A percentile compares a stretch with the other conserved stretches of the same genome.
These are phyloP conservation scores for Dipodascus albidus DNA, from an alignment of 805 yeast genomes.

Conservation along the genomic window DNA sequence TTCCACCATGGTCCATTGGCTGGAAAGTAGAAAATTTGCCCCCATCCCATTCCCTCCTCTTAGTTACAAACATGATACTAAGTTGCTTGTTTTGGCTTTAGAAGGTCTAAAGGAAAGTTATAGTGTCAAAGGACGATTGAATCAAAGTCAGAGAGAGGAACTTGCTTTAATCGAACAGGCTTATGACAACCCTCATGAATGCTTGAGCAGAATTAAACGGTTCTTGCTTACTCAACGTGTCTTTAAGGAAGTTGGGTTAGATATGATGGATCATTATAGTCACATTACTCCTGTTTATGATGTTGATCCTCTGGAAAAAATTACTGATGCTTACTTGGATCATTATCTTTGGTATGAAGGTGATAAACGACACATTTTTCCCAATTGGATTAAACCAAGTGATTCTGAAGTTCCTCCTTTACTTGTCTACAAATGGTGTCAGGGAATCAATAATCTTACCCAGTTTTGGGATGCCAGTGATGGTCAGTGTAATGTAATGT, in stretches of 20 bases:
- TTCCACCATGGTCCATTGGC: conserved; percentile 83
- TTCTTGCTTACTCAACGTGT: conserved; percentile 78
- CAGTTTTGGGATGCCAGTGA: conserved; percentile 67
- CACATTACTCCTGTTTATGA: conserved; percentile 77
- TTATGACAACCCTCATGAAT: conserved; percentile 93
- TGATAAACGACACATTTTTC: conserved; percentile 75
- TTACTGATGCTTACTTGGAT: conserved; percentile 91
- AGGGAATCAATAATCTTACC: conserved; percentile 70
- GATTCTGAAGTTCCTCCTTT: conserved; percentile 91
- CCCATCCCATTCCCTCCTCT: conserved; percentile 93
- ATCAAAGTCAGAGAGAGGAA: conserved; percentile 84
- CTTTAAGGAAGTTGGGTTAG: conserved; percentile 77
- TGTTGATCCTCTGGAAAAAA: conserved; percentile 86
- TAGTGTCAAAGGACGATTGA: conserved; percentile 63
- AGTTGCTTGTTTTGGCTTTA: conserved; percentile 75
- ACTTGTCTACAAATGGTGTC: conserved; percentile 87
- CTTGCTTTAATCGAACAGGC: conserved; percentile 90
- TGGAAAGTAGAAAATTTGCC: conserved; percentile 69
- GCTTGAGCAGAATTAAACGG: conserved; percentile 72
- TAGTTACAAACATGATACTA: conserved; percentile 87
- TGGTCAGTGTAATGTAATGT: conserved; percentile 72
- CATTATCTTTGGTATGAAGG: conserved; percentile 96
- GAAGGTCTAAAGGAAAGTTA: conserved; percentile 79
- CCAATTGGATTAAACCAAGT: conserved; percentile 92
- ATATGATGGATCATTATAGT: conserved; percentile 85